phyloP scores from a whole-genome alignment of 371 early-diverging fungal species.

The Mortierella sp. region DNA sequence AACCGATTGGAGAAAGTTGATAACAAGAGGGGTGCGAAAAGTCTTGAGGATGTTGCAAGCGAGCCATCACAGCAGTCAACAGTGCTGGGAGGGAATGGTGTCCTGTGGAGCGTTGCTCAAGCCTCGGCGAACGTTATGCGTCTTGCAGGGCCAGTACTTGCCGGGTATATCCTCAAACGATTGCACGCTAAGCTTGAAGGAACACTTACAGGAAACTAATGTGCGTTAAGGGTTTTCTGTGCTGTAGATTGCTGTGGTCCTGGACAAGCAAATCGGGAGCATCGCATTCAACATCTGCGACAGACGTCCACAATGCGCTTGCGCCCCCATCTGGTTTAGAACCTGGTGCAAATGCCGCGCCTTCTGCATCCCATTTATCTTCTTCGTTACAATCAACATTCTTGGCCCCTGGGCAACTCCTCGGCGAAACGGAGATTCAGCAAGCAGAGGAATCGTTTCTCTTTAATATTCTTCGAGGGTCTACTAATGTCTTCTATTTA shows the following conservation, averaged over 20 bases:
- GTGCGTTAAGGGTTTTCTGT: no score
- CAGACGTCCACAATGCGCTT: not conserved
- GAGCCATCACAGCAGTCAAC: not conserved
- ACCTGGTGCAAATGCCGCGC: not conserved
- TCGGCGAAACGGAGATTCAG: no score
- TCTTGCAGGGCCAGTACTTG: conserved; percentile 29
- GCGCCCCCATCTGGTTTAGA: no score
- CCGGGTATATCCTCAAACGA: conserved; percentile 17
- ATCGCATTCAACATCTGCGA: not conserved
- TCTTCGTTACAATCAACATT: not conserved
- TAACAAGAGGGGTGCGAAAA: not conserved
- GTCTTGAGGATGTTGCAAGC: not conserved
- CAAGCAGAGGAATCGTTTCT: not conserved
- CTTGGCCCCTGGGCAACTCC: no score
- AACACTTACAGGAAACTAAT: not conserved
- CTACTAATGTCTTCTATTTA: conserved; percentile 29
- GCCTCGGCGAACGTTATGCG: conserved; percentile 43
- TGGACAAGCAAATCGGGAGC: conserved; percentile 1
- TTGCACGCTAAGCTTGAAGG: not conserved
- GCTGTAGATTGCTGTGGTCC: conserved; percentile 12
- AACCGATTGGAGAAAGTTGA: conserved; percentile 16
- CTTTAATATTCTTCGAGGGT: conserved; percentile 10
- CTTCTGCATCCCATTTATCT: not conserved
- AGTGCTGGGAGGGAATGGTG: conserved; percentile 24
- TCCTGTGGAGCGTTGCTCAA: conserved; percentile 39